Conservation (phyloP, 2,329 filamentous ascomycete genomes). For the Escovopsis weberi region DNA sequence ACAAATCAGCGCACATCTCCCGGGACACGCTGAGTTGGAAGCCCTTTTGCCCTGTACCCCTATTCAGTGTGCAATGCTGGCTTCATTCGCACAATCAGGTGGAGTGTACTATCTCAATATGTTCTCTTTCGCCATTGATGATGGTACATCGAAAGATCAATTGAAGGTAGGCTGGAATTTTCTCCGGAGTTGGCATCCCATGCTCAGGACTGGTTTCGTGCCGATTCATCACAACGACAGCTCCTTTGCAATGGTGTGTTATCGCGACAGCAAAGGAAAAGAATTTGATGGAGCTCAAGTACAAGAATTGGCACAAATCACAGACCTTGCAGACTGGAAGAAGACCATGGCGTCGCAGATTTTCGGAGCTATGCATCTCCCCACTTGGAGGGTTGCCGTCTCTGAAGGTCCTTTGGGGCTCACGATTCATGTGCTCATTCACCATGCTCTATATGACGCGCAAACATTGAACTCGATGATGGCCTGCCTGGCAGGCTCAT, state of each 20-base stretch:
- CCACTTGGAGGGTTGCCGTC: conserved; percentile 50
- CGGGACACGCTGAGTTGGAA: conserved; percentile 27
- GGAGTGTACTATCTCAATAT: conserved; percentile 66
- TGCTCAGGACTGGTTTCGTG: conserved; percentile 64
- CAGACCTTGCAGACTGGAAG: conserved; percentile 25
- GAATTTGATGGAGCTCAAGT: no score
- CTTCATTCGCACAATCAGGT: conserved; percentile 52
- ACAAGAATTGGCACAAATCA: conserved; percentile 4
- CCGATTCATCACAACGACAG: conserved; percentile 42
- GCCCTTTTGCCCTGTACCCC: conserved; percentile 62
- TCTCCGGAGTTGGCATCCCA: conserved; percentile 43
- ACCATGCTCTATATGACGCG: conserved; percentile 82
- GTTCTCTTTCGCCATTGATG: conserved; percentile 37
- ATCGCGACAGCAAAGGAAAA: conserved; percentile 14
- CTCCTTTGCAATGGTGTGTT: conserved; percentile 64
- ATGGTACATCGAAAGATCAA: conserved; percentile 19
- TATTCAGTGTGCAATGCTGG: conserved; percentile 66
- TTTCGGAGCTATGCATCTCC: conserved; percentile 31
- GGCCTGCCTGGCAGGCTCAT: conserved; percentile 31
- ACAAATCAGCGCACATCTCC: conserved; percentile 13
- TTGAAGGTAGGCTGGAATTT: conserved; percentile 45
- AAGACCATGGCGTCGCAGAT: conserved; percentile 17
- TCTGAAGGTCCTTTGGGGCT: conserved; percentile 13
- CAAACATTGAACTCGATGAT: conserved; percentile 55
- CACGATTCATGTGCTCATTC: conserved; percentile 37